Base-by-base conservation (phyloP, 495 filamentous ascomycete species). In the Neurospora sp. region DNA sequence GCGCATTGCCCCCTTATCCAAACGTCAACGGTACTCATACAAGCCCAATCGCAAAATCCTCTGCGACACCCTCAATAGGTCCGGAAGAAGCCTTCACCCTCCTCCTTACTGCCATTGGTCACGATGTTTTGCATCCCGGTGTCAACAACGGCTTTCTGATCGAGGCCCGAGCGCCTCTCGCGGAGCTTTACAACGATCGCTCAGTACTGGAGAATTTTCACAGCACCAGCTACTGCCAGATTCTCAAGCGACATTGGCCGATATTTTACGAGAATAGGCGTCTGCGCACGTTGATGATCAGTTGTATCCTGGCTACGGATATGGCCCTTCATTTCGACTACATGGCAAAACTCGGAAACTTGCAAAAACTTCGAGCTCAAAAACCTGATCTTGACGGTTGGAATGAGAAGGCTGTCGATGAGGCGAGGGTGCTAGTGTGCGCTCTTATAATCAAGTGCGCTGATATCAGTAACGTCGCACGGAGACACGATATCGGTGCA, bases 131-230 rank as follows among this genome's bases (percentile, higher is more conserved):
- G 40, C 96, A 99, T 81, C 96, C 96, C 18, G 96, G 96, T 42
- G 96, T 99, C 73, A 99, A 98, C 84, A 99, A 99, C 80, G 93
- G 94, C 16, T 99, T 99, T 79, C 84, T 99, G 10, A 90, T 97
- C 35, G 93, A 92, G 70, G 89, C 97, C 27, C 97, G 98, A 79
- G 92, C 96, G 46, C 96, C 96, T 14, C 86, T 99, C 20, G 96
- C 96, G n/a, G 96, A 98, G 79, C 85, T 98, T 16, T 99, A 99
- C 83, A 99, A 98, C 80, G 96, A 99, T 80, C 92, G 92, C 75
- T 99, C 96, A 18, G 96, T 99, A 31, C 88, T 99, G 38, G 96
- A 99, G 83, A 95, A 94, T 18, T 99, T 98, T 80, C 96, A 99
- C 78, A 98, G 96, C 79, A 96, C 96, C 16, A 96, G 96, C 4